phyloP scores from a whole-genome alignment of 208 protist species.

The Acanthamoeba lenticulata region DNA sequence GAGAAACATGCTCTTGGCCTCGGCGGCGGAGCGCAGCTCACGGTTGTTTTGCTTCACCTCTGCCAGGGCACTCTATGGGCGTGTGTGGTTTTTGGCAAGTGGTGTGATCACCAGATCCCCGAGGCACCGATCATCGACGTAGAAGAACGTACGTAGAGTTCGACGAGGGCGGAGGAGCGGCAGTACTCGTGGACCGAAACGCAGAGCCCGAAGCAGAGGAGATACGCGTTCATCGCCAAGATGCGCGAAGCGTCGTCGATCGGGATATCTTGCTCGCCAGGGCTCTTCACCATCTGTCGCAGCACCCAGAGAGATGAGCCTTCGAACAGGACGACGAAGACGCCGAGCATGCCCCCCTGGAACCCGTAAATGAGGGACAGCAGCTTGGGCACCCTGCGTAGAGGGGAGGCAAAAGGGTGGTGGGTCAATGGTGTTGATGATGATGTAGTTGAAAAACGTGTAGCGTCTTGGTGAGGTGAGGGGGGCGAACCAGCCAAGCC shows the following conservation, averaged over 20 bases:
- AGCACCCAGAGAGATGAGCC: not conserved
- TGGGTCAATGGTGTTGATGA: no score
- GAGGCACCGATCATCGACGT: no score
- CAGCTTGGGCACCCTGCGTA: not conserved
- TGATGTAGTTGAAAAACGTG: no score
- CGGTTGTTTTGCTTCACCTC: not conserved
- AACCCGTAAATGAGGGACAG: not conserved
- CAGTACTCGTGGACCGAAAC: not conserved
- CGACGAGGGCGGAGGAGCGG: not conserved
- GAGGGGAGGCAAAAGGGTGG: not conserved
- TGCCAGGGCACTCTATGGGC: not conserved
- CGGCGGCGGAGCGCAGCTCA: not conserved
- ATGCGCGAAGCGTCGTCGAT: not conserved
- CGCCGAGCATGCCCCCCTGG: not conserved
- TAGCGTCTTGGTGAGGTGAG: not conserved
- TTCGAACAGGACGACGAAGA: not conserved
- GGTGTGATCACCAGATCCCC: not conserved
- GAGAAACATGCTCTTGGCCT: not conserved
- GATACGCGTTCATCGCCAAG: not conserved
- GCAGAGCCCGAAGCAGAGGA: not conserved
- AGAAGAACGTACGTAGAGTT: not conserved
- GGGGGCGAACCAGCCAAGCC: not conserved
- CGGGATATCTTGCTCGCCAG: not conserved
- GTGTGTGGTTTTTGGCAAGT: not conserved
- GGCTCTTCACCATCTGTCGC: no score